Percentiles rank a stretch among this genome's conserved stretches.
These are phyloP conservation scores for Alternaria panax DNA, from an alignment of 2,329 filamentous ascomycete species.

Conservation along the genomic window DNA sequence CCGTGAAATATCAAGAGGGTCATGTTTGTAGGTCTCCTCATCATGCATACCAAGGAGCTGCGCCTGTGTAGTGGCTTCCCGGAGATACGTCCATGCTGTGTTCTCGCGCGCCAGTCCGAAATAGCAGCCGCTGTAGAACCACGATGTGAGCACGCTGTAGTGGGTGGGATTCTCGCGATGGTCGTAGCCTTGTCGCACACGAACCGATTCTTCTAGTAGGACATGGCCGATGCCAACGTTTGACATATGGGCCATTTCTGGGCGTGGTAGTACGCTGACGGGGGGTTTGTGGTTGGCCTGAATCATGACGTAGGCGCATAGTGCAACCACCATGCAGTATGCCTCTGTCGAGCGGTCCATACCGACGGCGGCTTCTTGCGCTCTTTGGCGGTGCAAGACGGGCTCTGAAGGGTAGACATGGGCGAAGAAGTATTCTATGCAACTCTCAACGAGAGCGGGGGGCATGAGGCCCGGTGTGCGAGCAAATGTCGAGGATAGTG, in stretches of 20 bases:
- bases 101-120: constrained; percentile 68
- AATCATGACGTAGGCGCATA: constrained; percentile 60
- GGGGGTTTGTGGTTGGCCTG: constrained; percentile 57
- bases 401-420: constrained; percentile 71
- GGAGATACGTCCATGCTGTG: constrained; percentile 68
- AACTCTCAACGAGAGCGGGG: constrained; percentile 59
- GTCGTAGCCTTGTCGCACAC: constrained; percentile 64
- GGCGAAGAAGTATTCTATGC: constrained; percentile 68
- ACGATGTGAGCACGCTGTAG: constrained; percentile 67
- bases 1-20: constrained; percentile 61
- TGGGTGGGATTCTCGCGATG: constrained; percentile 65
- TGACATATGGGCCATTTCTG: constrained; percentile 51
- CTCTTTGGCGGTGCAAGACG: constrained; percentile 60
- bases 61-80: constrained; percentile 67
- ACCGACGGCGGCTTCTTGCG: constrained; percentile 62
- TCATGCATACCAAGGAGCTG: constrained; percentile 67
- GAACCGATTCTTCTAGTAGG: constrained; percentile 66
- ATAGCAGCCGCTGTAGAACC: constrained; percentile 67
- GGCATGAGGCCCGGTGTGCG: constrained; percentile 59
- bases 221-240: constrained; percentile 59
- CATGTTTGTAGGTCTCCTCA: constrained; percentile 62
- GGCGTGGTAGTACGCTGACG: constrained; percentile 57
- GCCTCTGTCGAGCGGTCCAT: constrained; percentile 63
- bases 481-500: constrained; percentile 54
- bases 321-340: constrained; percentile 63